phyloP scores from a whole-genome alignment of 495 filamentous ascomycete genomes.

The Penicillium cosmopolitanum region DNA sequence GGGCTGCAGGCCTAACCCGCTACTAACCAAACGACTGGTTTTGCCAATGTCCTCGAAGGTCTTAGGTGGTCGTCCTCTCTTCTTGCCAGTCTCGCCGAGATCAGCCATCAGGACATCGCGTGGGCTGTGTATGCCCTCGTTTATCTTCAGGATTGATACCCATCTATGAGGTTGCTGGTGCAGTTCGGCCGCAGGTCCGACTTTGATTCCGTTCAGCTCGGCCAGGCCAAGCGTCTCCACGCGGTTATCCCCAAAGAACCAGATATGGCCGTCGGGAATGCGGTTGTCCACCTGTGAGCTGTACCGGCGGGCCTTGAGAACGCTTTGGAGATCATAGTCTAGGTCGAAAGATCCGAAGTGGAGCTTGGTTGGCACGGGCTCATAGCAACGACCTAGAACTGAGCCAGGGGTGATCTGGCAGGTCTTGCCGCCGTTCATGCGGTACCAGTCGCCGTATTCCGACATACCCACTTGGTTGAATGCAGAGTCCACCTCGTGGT shows the following conservation, averaged over 20 bases:
- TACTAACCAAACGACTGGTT: background rate
- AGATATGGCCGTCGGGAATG: slow-evolving; percentile 45
- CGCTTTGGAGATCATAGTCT: slow-evolving; percentile 38
- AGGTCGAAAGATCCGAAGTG: slow-evolving; percentile 42
- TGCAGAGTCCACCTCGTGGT: slow-evolving; percentile 33
- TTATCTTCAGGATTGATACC: slow-evolving; percentile 48
- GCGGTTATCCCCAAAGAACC: slow-evolving; percentile 62
- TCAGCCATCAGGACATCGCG: background rate
- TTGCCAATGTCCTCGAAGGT: background rate
- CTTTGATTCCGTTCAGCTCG: slow-evolving; percentile 54
- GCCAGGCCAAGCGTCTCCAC: slow-evolving; percentile 57
- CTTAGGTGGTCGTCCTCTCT: background rate
- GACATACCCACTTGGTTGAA: slow-evolving; percentile 47
- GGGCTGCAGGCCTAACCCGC: background rate
- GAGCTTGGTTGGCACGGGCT: slow-evolving; percentile 50
- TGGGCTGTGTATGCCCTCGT: slow-evolving; percentile 20
- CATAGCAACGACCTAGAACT: slow-evolving; percentile 58
- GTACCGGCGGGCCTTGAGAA: slow-evolving; percentile 46
- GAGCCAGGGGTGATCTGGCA: slow-evolving; percentile 53
- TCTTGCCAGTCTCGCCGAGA: background rate
- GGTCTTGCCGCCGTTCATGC: slow-evolving; percentile 36
- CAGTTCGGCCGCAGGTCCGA: slow-evolving; percentile 43
- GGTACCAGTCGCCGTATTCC: slow-evolving; percentile 54
- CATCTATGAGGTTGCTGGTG: slow-evolving; percentile 46
- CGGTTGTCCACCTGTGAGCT: slow-evolving; percentile 48